Evolutionary conservation across 176 grass and related monocot species (phyloP), one percentile per base, ranked within the genome.

Genomic region (Aegilops umbellulata): DNA sequence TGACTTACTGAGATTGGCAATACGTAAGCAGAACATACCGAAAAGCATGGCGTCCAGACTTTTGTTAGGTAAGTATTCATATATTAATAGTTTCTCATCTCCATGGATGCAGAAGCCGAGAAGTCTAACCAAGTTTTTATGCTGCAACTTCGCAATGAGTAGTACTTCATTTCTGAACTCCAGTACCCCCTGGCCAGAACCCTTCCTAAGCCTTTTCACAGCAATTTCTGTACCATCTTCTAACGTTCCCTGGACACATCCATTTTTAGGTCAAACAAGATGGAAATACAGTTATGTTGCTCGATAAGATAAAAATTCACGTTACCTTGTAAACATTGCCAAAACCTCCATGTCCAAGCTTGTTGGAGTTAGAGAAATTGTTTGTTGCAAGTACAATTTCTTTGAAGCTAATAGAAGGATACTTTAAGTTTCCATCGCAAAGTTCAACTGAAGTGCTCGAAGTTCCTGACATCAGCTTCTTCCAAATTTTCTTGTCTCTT

Each of bases 101-200:
- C 65, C 87, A 4, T 78, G 62, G 27, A 79, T 71, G 38, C 72
- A 71, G 74, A 74, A 88, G 26, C 73, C 74, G 3, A 83, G 62
- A 77, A 83, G 86, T 57, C 22, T 88, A 30, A 88, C 86, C 9
- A 87, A 41, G 20, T 80, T 87, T 80, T 23, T 63, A 17, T 87
- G 85, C 7, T 87, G 85, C 67, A 87, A 24, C 25, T 74, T 87
- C 0, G 85, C 64, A 80, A 87, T 80, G 20, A 87, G 38, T 65
- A 74, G 12, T 39, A 87, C 77, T 81, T 87, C 85, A 80, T 80
- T 87, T 70, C 27, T 80, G 38, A 87, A 87, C 46, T 88, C 86
- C 4, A 24, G 22, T 39, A 26, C 26, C 0, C 80, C 86, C 68
- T 88, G 86, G 12, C 46, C 49, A 78, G 80, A 83, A 12, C 60